Percentiles rank a stretch among this genome's conserved stretches.
Conservation (phyloP, 1,139 yeast genomes). For the Pneumocystis canis region DNA sequence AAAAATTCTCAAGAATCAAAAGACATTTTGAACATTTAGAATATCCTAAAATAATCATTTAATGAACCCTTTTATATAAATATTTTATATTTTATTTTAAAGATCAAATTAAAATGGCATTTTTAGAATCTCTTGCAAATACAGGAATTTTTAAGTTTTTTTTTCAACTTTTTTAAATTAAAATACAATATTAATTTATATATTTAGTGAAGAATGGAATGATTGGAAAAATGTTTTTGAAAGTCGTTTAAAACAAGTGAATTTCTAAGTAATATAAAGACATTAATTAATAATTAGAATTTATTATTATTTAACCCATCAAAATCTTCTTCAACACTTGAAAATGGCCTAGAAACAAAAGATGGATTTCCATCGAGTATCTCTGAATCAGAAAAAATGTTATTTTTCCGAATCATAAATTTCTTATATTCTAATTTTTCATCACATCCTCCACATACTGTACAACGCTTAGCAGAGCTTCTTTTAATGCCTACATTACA, state of each 20-base stretch:
- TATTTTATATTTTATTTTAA: background rate
- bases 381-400: background rate
- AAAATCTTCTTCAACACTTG: background rate
- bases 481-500: conserved; percentile 31
- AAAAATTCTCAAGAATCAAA: background rate
- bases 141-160: background rate
- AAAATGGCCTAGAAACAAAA: background rate
- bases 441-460: conserved; percentile 39
- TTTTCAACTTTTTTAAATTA: background rate
- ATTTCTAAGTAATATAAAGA: background rate
- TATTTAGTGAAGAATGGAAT: background rate
- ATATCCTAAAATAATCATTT: background rate
- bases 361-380: background rate
- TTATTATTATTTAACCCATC: background rate
- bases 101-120: background rate
- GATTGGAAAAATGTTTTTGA: background rate
- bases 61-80: background rate
- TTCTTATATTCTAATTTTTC: background rate
- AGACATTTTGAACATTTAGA: background rate
- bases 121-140: background rate
- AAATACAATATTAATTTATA: background rate
- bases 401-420: background rate
- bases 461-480: conserved; percentile 41
- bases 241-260: background rate
- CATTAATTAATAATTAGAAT: background rate